phyloP scores from a whole-genome alignment of 192 early-diverging fungal genomes.

The Backusella liffmaniae region DNA sequence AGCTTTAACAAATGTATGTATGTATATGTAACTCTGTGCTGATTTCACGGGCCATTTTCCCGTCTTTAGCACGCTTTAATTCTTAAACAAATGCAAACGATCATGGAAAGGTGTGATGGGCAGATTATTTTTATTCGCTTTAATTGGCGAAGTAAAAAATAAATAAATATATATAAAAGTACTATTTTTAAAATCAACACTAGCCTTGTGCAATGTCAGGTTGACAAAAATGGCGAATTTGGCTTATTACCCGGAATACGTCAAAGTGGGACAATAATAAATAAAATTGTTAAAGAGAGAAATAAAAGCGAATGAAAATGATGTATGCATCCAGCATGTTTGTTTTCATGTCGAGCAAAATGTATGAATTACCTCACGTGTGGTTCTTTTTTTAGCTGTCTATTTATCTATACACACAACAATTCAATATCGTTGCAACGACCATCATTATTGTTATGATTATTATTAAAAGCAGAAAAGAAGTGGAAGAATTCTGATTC shows the following conservation, averaged over 20 bases:
- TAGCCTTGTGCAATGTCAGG: neutral
- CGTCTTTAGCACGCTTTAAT: neutral
- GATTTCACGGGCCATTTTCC: neutral
- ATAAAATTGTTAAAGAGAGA: neutral
- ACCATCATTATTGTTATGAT: neutral
- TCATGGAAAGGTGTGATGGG: neutral
- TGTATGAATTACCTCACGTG: neutral
- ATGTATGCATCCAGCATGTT: neutral
- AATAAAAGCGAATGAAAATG: neutral
- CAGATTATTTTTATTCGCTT: neutral
- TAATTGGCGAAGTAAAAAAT: neutral
- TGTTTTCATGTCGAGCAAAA: neutral
- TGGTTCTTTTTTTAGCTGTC: neutral
- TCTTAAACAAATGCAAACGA: neutral
- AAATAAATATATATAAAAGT: neutral
- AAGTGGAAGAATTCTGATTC: neutral
- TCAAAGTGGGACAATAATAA: neutral
- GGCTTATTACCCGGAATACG: neutral
- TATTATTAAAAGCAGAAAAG: slow-evolving; percentile 3
- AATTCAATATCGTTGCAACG: neutral
- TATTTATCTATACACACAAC: neutral
- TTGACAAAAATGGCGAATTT: neutral
- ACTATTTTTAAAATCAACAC: neutral
- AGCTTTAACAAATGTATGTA: neutral
- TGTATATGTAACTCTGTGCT: neutral